phyloP scores from a whole-genome alignment of 306 rosid species.

The Vicia faba region DNA sequence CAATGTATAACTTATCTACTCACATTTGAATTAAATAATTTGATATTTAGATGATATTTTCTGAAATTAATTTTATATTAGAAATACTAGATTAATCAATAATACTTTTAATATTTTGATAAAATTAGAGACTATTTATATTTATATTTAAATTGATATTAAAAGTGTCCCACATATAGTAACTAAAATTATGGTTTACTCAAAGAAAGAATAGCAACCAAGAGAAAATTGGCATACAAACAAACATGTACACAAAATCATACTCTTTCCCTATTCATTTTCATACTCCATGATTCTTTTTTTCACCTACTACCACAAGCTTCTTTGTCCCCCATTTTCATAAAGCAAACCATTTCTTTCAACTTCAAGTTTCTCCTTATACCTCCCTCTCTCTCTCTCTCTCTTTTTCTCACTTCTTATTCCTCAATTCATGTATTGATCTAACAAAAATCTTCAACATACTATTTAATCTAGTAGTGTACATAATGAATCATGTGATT shows the following conservation, averaged over 20 bases:
- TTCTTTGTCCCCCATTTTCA: constrained; percentile 35
- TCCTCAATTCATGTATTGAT: constrained; percentile 39
- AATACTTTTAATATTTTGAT: too few relatives aligned
- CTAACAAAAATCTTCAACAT: constrained; percentile 23
- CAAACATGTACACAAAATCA: constrained; percentile 39
- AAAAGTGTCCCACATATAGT: neutral
- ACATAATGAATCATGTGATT: constrained; percentile 27
- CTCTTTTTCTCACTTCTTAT: constrained; percentile 30
- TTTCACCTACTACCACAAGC: constrained; percentile 53
- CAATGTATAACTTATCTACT: too few relatives aligned
- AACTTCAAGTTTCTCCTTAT: constrained; percentile 43
- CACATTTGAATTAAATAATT: too few relatives aligned
- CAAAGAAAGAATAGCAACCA: neutral
- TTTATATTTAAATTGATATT: neutral
- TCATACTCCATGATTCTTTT: constrained; percentile 35
- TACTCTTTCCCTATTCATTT: constrained; percentile 40
- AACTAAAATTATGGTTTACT: neutral
- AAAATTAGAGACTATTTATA: neutral
- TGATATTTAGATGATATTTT: too few relatives aligned
- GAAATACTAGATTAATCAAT: too few relatives aligned
- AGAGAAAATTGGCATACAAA: constrained; percentile 40
- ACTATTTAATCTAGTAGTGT: constrained; percentile 4
- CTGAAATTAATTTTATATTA: too few relatives aligned
- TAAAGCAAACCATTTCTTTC: constrained; percentile 34
- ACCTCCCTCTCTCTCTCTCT: constrained; percentile 38